These are phyloP conservation scores for Panicum hallii DNA, from an alignment of 202 grass and related monocot genomes.

Conservation along the genomic window DNA sequence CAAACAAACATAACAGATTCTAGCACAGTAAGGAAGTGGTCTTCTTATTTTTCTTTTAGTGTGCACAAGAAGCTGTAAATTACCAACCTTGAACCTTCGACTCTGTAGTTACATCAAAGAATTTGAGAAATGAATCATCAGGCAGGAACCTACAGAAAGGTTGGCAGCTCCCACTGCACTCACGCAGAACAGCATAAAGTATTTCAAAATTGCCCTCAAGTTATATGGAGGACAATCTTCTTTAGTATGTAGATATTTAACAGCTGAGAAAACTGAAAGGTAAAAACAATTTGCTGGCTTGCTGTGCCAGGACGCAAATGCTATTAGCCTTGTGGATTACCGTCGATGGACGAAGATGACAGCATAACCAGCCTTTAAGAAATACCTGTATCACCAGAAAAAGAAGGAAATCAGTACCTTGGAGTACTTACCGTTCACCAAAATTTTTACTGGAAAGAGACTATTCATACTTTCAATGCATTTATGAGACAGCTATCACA, in stretches of 20 bases:
- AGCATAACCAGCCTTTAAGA: conserved; percentile 89
- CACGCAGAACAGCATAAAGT: background rate
- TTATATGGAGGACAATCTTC: background rate
- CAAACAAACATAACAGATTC: conserved; percentile 10
- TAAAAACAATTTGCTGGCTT: background rate
- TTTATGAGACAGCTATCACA: background rate
- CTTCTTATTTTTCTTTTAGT: background rate
- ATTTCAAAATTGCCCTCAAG: conserved; percentile 33
- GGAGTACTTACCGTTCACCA: background rate
- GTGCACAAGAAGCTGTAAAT: background rate
- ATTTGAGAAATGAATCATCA: conserved; percentile 87
- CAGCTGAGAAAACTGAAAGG: conserved; percentile 22
- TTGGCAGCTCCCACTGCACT: conserved; percentile 79
- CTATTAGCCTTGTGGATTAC: conserved; percentile 43
- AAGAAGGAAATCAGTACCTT: background rate
- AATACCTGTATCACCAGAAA: conserved; percentile 62
- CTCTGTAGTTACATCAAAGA: conserved; percentile 71
- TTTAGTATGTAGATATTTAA: background rate
- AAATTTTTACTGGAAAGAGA: conserved; percentile 16
- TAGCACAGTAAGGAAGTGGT: conserved; percentile 17
- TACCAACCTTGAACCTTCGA: conserved; percentile 87
- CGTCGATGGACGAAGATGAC: conserved; percentile 83
- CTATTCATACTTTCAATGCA: background rate
- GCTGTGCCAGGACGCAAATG: background rate
- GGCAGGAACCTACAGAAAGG: conserved; percentile 87